phyloP scores from a whole-genome alignment of 805 yeast genomes.

The Priceomyces haplophilus region DNA sequence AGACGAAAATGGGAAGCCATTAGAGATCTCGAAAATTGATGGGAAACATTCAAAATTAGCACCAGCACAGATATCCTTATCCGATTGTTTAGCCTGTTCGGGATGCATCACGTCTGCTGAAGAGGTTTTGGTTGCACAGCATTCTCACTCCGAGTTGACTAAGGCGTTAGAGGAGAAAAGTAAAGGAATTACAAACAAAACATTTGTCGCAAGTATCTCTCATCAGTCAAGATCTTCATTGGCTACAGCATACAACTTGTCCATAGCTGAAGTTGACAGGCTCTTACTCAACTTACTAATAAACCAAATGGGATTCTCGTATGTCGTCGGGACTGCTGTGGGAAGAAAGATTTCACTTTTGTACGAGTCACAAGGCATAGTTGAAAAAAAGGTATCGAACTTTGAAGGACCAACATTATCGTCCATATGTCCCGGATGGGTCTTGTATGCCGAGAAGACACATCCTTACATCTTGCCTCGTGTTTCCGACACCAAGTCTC shows the following conservation, averaged over 20 bases:
- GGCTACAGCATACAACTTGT: conserved; percentile 59
- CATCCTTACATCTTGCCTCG: conserved; percentile 78
- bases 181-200: conserved; percentile 23
- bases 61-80: conserved; percentile 83
- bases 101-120: conserved; percentile 99
- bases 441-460: conserved; percentile 91
- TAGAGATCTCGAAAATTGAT: conserved; percentile 66
- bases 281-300: conserved; percentile 57
- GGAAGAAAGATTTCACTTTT: conserved; percentile 69
- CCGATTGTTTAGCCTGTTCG: conserved; percentile 94
- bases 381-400: conserved; percentile 37
- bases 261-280: conserved; percentile 57
- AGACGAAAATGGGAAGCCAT: conserved; percentile 55
- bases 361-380: conserved; percentile 39
- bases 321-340: conserved; percentile 79
- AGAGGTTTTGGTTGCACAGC: conserved; percentile 85
- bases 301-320: conserved; percentile 60
- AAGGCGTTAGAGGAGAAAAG: conserved; percentile 45
- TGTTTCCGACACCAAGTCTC: conserved; percentile 74
- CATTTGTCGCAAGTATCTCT: conserved; percentile 72
- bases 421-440: conserved; percentile 94
- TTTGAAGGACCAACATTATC: conserved; percentile 53
- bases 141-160: conserved; percentile 77
- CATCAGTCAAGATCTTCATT: conserved; percentile 86
- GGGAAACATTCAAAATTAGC: conserved; percentile 51